Evolutionary conservation across 495 filamentous ascomycete species (phyloP).

Genomic region (Polyplosphaeria fusca): DNA sequence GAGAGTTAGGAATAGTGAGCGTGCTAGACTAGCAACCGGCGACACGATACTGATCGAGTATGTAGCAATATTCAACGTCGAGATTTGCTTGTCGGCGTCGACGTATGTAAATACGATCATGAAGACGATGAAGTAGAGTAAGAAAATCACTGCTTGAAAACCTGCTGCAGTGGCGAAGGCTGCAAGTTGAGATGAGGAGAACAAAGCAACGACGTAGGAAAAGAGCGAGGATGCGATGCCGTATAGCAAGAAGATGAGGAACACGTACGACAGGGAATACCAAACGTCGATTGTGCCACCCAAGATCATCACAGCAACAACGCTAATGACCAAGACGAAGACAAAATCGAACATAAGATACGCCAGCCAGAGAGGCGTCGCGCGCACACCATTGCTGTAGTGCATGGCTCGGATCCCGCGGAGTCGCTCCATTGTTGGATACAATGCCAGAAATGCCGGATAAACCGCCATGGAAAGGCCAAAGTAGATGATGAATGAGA

Average conservation of each 20-base stretch:
- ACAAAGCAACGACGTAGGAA: constrained; percentile 70
- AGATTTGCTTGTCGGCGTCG: constrained; percentile 58
- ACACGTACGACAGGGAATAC: constrained; percentile 73
- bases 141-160: constrained; percentile 66
- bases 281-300: constrained; percentile 57
- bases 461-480: constrained; percentile 70
- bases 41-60: constrained; percentile 65
- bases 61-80: constrained; percentile 51
- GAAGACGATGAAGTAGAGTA: constrained; percentile 75
- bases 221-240: constrained; percentile 67
- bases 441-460: constrained; percentile 81
- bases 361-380: constrained; percentile 68
- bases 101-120: constrained; percentile 66
- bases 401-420: constrained; percentile 22
- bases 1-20: constrained; percentile 68
- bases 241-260: constrained; percentile 71
- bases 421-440: constrained; percentile 75
- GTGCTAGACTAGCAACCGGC: constrained; percentile 64
- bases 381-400: constrained; percentile 53
- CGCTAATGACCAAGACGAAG: constrained; percentile 58
- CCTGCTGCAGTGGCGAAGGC: constrained; percentile 74
- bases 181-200: constrained; percentile 65
- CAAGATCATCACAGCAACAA: constrained; percentile 62
- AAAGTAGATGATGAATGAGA: constrained; percentile 76
- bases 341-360: constrained; percentile 76